Percentiles rank a stretch among this genome's conserved stretches.
phyloP scores from a whole-genome alignment of 139 green algal species.

The Chara braunii region DNA sequence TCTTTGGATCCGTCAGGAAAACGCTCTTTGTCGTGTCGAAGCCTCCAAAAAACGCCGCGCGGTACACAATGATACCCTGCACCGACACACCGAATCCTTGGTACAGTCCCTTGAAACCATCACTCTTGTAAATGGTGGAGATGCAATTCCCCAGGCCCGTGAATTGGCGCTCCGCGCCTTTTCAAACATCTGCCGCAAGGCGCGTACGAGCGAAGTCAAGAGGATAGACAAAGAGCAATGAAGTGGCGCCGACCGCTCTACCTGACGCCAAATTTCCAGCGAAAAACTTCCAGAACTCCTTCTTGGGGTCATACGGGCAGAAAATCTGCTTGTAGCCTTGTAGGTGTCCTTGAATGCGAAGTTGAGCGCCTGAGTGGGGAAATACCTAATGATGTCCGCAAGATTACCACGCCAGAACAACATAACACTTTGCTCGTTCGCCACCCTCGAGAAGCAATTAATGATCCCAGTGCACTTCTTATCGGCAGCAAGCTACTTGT shows the following conservation, averaged over 20 bases:
- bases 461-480: constrained; percentile 49
- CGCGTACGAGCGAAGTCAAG: constrained; percentile 98
- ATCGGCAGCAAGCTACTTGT: constrained; percentile 5
- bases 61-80: constrained; percentile 98
- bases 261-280: constrained; percentile 38
- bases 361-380: constrained; percentile 93
- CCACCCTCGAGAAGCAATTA: constrained; percentile 89
- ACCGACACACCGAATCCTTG: constrained; percentile 89
- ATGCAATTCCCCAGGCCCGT: constrained; percentile 87
- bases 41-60: constrained; percentile 96
- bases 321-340: not conserved
- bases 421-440: constrained; percentile 73
- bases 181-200: constrained; percentile 86
- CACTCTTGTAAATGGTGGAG: constrained; percentile 56
- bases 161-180: constrained; percentile 64
- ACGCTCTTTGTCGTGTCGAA: constrained; percentile 92
- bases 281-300: constrained; percentile 86
- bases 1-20: constrained; percentile 22
- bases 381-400: constrained; percentile 93
- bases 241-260: constrained; percentile 79
- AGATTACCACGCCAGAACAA: constrained; percentile 96
- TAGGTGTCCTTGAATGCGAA: constrained; percentile 99
- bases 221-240: constrained; percentile 96
- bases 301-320: too few species aligned
- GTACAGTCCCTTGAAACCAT: constrained; percentile 59